A percentile compares a stretch with the other conserved stretches of the same genome.
phyloP scores from a whole-genome alignment of 208 protist genomes.

The Wallacemonas sp. region DNA sequence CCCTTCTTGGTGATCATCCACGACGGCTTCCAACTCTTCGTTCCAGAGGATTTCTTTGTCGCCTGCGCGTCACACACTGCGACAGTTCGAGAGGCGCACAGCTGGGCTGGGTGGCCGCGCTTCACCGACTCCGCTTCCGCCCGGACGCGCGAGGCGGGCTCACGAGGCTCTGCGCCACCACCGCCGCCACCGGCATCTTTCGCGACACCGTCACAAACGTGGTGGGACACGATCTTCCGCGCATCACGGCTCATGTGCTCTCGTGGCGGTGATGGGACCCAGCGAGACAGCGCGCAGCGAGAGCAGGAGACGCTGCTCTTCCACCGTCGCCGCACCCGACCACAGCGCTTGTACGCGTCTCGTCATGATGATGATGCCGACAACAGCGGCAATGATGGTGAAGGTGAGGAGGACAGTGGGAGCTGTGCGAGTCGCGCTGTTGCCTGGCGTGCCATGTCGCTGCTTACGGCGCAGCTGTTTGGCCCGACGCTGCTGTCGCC shows the following conservation, averaged over 20 bases:
- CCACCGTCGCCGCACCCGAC: too few relatives aligned
- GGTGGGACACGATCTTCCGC: slow-evolving; percentile 11
- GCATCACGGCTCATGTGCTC: not conserved
- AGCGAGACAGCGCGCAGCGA: not conserved
- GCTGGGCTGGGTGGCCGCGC: slow-evolving; percentile 1
- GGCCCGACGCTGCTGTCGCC: too few relatives aligned
- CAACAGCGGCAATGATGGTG: not conserved
- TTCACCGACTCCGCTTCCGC: not conserved
- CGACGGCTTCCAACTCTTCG: slow-evolving; percentile 2
- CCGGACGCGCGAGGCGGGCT: not conserved
- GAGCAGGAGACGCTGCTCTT: not conserved
- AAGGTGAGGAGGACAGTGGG: not conserved
- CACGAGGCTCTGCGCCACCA: not conserved
- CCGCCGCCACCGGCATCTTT: too few relatives aligned
- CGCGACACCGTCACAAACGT: not conserved
- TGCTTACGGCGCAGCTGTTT: not conserved
- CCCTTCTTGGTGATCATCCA: not conserved
- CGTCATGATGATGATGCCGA: too few relatives aligned
- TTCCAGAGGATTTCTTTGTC: slow-evolving; percentile 9
- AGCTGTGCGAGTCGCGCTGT: not conserved
- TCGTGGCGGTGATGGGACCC: too few relatives aligned
- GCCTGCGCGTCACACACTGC: not conserved
- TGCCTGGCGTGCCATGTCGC: not conserved
- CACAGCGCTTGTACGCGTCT: too few relatives aligned
- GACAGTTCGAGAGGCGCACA: not conserved